These are phyloP conservation scores for Diutina ranongensis DNA, from an alignment of 1,139 yeast genomes.

Conservation along the genomic window DNA sequence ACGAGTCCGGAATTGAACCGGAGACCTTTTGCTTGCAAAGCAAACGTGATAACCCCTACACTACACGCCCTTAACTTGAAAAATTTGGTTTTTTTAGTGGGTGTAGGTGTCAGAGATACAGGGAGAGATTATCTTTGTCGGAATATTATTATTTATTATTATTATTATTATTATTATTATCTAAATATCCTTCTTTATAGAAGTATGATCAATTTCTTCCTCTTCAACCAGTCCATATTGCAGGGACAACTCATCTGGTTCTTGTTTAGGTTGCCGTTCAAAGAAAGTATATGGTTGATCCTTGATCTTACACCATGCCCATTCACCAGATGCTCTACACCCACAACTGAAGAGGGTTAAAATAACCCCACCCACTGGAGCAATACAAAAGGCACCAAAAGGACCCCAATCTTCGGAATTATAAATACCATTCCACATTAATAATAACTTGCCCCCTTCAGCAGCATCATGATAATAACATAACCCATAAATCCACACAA, in stretches of 20 bases:
- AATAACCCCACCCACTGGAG: slow-evolving; percentile 72
- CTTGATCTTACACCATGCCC: background rate
- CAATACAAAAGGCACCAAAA: slow-evolving; percentile 87
- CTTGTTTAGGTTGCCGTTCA: background rate
- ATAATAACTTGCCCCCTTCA: slow-evolving; percentile 67
- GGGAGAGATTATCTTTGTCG: no score
- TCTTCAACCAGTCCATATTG: background rate
- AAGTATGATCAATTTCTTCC: background rate
- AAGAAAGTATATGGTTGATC: background rate
- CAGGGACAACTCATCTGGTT: background rate
- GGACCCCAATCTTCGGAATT: slow-evolving; percentile 79
- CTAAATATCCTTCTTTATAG: background rate
- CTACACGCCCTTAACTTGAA: slow-evolving; percentile 10
- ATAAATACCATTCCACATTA: slow-evolving; percentile 73
- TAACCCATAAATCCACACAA: slow-evolving; percentile 75
- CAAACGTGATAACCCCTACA: slow-evolving; percentile 13
- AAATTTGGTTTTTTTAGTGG: no score
- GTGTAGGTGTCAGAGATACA: background rate
- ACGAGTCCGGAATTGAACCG: slow-evolving; percentile 7
- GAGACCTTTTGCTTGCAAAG: slow-evolving; percentile 10
- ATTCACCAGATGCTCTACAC: background rate
- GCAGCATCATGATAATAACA: slow-evolving; percentile 60
- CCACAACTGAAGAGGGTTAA: slow-evolving; percentile 29
- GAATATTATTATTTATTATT: no score
- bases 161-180: no score